Evolutionary conservation across 2,329 filamentous ascomycete species (phyloP), one percentile per base, ranked within the genome.

Genomic region (Sclerotinia trifoliorum): DNA sequence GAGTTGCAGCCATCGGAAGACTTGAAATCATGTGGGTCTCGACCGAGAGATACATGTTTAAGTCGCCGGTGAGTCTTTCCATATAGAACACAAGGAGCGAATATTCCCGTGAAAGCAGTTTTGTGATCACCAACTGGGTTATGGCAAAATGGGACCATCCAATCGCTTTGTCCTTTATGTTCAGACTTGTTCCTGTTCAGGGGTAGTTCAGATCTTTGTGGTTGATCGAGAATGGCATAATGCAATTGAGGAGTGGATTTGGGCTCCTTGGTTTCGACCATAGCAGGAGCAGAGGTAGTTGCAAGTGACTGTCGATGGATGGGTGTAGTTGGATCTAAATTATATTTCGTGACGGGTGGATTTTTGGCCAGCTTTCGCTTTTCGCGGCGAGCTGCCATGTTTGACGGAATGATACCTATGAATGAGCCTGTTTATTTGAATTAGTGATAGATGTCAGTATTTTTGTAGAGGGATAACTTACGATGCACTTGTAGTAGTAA

Each of bases 61-160:
- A 83, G 74, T 10, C 81, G 78, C 74, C 82, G 80, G 19, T 80
- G 75, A 2, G 80, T 82, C 60, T 79, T 79, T 6, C 80, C 79
- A 70, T 81, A 80, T 10, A 82, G 68, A 4, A 80, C 74, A 72
- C 81, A 83, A 13, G 81, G 81, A 64, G 79, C 77, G 2, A 66
- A 39, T 2, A 48, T 26, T 5, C 54, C 65, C 19, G 19, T 24
- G 13, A 48, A 19, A 63, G 80, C 80, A 8, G 79, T 80, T 0
- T 73, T 71, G 0, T 75, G 60, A 73, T 82, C 77, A 61, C 44
- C 48, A 26, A 35, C 26, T 56, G 62, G 75, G 69, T 73, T 75
- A 58, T 60, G 75, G 73, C 80, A 82, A 78, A 75, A 81, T 77
- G 24, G 78, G 74, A 69, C 80, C 80, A 65, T 79, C 75, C 71